A percentile compares a stretch with the other conserved stretches of the same genome.
Evolutionary conservation across 768 basidiomycete species (phyloP).

Genomic region (Pisolithus marmoratus): DNA sequence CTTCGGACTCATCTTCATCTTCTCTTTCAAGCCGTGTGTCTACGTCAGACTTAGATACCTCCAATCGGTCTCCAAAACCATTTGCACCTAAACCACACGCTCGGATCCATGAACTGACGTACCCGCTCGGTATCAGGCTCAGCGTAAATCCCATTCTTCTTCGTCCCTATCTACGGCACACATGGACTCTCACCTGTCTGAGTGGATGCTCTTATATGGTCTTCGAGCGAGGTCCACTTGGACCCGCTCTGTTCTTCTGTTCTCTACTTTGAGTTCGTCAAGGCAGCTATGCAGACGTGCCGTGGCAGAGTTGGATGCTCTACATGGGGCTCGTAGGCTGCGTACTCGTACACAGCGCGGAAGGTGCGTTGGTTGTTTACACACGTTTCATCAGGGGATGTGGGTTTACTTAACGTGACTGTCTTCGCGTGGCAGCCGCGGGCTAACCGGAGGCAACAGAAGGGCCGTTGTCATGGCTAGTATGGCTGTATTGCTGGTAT

Average conservation of each 20-base stretch:
- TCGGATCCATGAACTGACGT: too few species aligned
- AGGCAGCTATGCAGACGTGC: slow-evolving; percentile 37
- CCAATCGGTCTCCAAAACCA: too few species aligned
- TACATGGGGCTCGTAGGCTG: too few species aligned
- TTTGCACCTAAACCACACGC: slow-evolving; percentile 27
- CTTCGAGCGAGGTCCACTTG: not conserved
- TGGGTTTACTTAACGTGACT: too few species aligned
- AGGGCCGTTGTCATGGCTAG: slow-evolving; percentile 28
- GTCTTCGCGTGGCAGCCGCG: not conserved
- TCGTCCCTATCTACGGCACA: slow-evolving; percentile 15
- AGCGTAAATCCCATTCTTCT: too few species aligned
- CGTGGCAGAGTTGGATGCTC: too few species aligned
- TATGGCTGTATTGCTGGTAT: slow-evolving; percentile 41
- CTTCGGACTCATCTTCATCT: too few species aligned
- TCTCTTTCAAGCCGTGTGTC: too few species aligned
- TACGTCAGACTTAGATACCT: too few species aligned
- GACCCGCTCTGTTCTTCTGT: slow-evolving; percentile 57
- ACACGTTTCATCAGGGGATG: slow-evolving; percentile 29
- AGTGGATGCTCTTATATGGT: slow-evolving; percentile 32
- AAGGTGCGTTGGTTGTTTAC: slow-evolving; percentile 42
- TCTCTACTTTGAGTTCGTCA: slow-evolving; percentile 78
- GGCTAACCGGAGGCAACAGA: not conserved
- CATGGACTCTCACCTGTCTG: slow-evolving; percentile 56
- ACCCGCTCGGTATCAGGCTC: too few species aligned
- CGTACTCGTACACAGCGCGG: too few species aligned